Evolutionary conservation across 2,329 filamentous ascomycete species (phyloP), one percentile per base, ranked within the genome.

Genomic region (Aspergillus unguis): DNA sequence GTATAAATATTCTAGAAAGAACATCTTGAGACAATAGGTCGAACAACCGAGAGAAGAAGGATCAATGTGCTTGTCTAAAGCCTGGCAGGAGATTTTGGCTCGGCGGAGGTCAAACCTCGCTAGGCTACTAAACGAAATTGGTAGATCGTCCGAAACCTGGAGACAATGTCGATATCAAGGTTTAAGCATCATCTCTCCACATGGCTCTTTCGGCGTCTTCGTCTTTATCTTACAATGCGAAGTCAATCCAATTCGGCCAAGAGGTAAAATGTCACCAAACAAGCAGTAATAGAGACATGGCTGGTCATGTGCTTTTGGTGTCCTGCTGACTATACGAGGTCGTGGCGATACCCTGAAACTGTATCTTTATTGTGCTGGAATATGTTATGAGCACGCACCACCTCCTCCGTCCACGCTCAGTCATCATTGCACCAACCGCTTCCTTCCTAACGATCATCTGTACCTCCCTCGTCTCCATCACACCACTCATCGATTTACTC

Each of bases 1-100:
- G 38, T 58, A 63, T 8, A 59, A 41, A 38, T 66, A 65, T 25
- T 52, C 56, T 4, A 63, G 44, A 29, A 52, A 54, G 2, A 56
- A 57, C 60, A 64, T 65, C 26, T 23, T 55, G 48, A 38, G 31
- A 41, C 29, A 6, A 32, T 11, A 3, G 36, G n/a, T n/a, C n/a
- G 25, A 2, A 23, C 36, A 38, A 6, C n/a, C 17, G 17, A 6
- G 3, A 25, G 36, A 23, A 25, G 8, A 23, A 38, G 11, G 17
- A 25, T 38, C 5, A 38, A 6, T 6, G 6, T 38, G 36, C 25
- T 38, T 6, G 36, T 25, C 4, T 38, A 38, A 6, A 25, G 36
- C 5, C n/a, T n/a, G 11, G 23, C n/a, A 38, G 23, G 36, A 6
- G 7, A 38, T 38, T 7, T 38, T 9, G 36, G 5, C 25, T 5